These are phyloP conservation scores for Mucor lusitanicus DNA, from an alignment of 371 early-diverging fungal genomes.

Conservation along the genomic window DNA sequence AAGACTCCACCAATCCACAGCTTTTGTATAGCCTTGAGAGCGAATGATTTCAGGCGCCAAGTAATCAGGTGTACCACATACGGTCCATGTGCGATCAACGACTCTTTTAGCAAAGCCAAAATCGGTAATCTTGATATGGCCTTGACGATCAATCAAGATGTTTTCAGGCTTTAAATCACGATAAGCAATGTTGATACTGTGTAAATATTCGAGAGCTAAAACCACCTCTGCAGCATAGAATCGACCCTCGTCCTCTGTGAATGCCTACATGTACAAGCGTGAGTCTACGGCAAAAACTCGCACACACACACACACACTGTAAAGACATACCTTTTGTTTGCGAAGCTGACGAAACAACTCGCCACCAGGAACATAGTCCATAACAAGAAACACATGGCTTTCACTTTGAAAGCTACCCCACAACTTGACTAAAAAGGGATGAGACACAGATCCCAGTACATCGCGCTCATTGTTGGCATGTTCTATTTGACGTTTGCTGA, in stretches of 20 bases:
- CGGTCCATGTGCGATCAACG: constrained; percentile 69
- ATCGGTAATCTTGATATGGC: constrained; percentile 97
- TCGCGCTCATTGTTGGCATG: constrained; percentile 88
- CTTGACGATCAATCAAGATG: constrained; percentile 82
- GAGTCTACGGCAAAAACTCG: neutral
- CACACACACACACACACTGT: no score
- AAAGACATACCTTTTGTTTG: constrained; percentile 60
- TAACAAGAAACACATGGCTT: constrained; percentile 88
- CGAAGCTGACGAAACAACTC: constrained; percentile 82
- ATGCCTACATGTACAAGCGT: constrained; percentile 43
- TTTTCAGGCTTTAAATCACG: constrained; percentile 96
- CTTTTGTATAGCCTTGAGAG: constrained; percentile 85
- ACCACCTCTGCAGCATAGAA: constrained; percentile 81
- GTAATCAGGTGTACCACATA: constrained; percentile 98
- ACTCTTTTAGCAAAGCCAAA: constrained; percentile 97
- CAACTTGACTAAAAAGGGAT: constrained; percentile 90
- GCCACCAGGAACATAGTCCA: constrained; percentile 97
- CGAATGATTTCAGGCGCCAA: constrained; percentile 94
- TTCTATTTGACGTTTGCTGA: constrained; percentile 89
- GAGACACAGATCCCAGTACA: constrained; percentile 77
- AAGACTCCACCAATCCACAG: constrained; percentile 93
- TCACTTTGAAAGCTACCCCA: constrained; percentile 89
- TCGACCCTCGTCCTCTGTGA: constrained; percentile 83
- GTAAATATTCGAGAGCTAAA: constrained; percentile 87
- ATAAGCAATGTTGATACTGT: constrained; percentile 86